Conservation (phyloP, 192 early-diverging fungal genomes). For the Radiomyces spectabilis region DNA sequence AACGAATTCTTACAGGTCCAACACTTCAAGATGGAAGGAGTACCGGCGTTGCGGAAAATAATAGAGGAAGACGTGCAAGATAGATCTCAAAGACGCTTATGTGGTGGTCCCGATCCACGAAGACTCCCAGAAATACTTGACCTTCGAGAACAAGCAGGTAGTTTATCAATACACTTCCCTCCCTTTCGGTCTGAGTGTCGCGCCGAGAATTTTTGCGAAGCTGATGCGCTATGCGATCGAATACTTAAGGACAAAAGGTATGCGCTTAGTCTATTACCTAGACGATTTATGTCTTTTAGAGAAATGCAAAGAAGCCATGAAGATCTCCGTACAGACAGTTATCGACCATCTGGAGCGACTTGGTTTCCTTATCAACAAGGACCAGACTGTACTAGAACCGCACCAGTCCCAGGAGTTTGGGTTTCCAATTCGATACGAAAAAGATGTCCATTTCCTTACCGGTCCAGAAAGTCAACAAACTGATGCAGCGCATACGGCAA, state of each 20-base stretch:
- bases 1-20: conserved; percentile 12
- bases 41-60: conserved; percentile 10
- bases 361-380: conserved; percentile 3
- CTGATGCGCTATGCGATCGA: conserved; percentile 12
- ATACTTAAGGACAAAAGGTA: conserved; percentile 1
- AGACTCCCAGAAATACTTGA: too few species aligned
- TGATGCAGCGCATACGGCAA: neutral
- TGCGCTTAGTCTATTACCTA: conserved; percentile 8
- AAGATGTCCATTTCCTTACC: conserved; percentile 1
- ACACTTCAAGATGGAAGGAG: conserved; percentile 28
- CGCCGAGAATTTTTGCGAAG: conserved; percentile 11
- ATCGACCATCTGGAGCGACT: neutral
- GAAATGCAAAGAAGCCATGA: neutral
- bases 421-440: conserved; percentile 5
- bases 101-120: conserved; percentile 14
- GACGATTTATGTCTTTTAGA: conserved; percentile 13
- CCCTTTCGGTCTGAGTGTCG: conserved; percentile 12
- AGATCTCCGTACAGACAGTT: neutral
- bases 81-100: conserved; percentile 19
- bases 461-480: neutral
- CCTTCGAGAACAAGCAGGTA: conserved; percentile 1
- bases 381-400: neutral
- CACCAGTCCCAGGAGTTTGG: conserved; percentile 2
- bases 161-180: conserved; percentile 7
- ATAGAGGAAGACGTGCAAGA: conserved; percentile 8